Conservation (phyloP, 2,329 filamentous ascomycete genomes). For the Macrophomina phaseolina region DNA sequence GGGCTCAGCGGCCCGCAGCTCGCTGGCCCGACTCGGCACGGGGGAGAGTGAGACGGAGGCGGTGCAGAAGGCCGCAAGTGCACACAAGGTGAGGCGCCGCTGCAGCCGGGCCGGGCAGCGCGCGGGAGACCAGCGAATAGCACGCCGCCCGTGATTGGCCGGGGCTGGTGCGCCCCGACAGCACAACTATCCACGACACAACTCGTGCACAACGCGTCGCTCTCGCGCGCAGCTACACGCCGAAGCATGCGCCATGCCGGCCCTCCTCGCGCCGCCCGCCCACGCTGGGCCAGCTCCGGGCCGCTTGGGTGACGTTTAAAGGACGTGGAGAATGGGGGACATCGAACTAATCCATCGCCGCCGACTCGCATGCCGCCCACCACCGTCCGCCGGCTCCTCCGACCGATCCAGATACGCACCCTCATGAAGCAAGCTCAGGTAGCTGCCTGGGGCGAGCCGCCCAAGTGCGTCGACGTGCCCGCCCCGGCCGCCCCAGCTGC, state of each 20-base stretch:
- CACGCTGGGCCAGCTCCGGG: neutral
- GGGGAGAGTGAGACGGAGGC: too few relatives aligned
- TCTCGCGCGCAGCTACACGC: neutral
- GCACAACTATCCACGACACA: neutral
- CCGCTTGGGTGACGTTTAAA: neutral
- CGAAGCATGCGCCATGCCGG: neutral
- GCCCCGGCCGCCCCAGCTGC: conserved; percentile 43
- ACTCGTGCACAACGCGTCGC: neutral
- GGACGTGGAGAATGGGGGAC: neutral
- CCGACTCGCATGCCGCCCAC: neutral
- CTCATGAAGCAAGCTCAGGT: conserved; percentile 51
- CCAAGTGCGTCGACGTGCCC: conserved; percentile 37
- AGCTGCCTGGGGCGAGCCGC: conserved; percentile 47
- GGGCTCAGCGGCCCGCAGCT: too few relatives aligned
- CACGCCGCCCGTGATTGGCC: too few relatives aligned
- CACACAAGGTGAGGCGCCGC: too few relatives aligned
- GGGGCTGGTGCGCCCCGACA: too few relatives aligned
- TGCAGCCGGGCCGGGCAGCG: too few relatives aligned
- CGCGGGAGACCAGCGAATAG: too few relatives aligned
- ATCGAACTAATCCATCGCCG: neutral
- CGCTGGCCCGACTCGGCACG: too few relatives aligned
- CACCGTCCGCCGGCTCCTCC: neutral
- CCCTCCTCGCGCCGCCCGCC: too few relatives aligned
- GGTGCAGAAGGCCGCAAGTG: too few relatives aligned
- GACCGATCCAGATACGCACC: neutral